A percentile compares a stretch with the other conserved stretches of the same genome.
These are phyloP conservation scores for Colletotrichum simmondsii DNA, from an alignment of 2,329 filamentous ascomycete species.

Conservation along the genomic window DNA sequence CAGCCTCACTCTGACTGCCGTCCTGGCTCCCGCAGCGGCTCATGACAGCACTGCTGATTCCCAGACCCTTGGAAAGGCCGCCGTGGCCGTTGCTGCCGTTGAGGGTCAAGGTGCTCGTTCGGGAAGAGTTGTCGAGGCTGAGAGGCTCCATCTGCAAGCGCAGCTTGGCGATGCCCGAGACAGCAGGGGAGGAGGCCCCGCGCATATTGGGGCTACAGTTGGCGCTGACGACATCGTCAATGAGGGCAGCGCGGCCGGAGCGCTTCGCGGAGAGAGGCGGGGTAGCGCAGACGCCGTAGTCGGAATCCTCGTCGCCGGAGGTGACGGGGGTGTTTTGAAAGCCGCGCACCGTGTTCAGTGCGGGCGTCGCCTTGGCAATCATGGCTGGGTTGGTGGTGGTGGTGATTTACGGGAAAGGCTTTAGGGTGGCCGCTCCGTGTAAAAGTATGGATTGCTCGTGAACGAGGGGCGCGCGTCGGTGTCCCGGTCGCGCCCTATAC, in stretches of 20 bases:
- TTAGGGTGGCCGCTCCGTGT: conserved; percentile 27
- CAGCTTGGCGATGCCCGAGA: conserved; percentile 84
- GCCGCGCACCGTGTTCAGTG: conserved; percentile 66
- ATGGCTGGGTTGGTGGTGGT: conserved; percentile 43
- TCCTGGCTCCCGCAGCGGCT: conserved; percentile 66
- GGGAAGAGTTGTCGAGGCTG: conserved; percentile 69
- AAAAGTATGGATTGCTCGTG: conserved; percentile 43
- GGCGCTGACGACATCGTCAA: conserved; percentile 69
- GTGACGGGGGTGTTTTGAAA: conserved; percentile 64
- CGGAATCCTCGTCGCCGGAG: conserved; percentile 69
- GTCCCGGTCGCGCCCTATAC: conserved; percentile 29
- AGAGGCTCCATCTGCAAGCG: conserved; percentile 85
- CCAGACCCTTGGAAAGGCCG: conserved; percentile 40
- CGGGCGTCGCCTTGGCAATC: conserved; percentile 59
- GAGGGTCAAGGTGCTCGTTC: conserved; percentile 66
- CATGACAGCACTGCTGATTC: conserved; percentile 66
- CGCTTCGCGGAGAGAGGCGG: conserved; percentile 36
- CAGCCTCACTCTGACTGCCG: conserved; percentile 62
- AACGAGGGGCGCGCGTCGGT: conserved; percentile 32
- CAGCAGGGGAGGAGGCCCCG: conserved; percentile 60
- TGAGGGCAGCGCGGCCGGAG: conserved; percentile 50
- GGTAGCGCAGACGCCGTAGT: conserved; percentile 48
- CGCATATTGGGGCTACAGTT: conserved; percentile 72
- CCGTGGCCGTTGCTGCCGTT: conserved; percentile 57
- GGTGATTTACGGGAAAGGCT: not conserved